phyloP scores from a whole-genome alignment of 108 stramenopile genomes.

The Ochromonas danica region DNA sequence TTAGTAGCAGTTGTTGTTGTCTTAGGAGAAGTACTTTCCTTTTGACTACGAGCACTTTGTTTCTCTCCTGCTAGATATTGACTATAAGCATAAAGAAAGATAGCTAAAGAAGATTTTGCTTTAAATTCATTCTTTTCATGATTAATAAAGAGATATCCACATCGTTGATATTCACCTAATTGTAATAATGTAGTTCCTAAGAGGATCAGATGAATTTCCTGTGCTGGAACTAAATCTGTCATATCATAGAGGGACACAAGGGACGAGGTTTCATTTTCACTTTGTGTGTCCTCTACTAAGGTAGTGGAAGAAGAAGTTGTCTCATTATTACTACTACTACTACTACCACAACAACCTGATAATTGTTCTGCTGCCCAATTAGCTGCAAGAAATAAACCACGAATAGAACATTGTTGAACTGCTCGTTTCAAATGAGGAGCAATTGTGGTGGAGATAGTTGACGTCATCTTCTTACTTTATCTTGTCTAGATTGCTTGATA shows the following conservation, averaged over 20 bases:
- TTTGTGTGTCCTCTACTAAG: background rate
- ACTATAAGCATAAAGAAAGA: conserved; percentile 77
- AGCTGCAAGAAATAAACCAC: conserved; percentile 28
- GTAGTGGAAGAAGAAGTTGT: too few relatives aligned
- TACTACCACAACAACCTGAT: too few relatives aligned
- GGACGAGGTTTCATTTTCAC: background rate
- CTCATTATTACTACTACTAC: too few relatives aligned
- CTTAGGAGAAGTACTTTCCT: conserved; percentile 56
- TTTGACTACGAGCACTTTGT: conserved; percentile 71
- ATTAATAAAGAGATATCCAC: background rate
- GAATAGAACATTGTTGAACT: conserved; percentile 11
- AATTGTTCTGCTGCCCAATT: conserved; percentile 38
- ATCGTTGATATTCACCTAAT: background rate
- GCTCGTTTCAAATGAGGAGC: conserved; percentile 8
- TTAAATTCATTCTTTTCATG: background rate
- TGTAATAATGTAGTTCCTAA: background rate
- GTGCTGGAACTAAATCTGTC: background rate
- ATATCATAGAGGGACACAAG: background rate
- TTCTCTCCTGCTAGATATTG: conserved; percentile 89
- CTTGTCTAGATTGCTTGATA: too few relatives aligned
- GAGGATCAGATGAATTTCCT: background rate
- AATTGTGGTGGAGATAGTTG: too few relatives aligned
- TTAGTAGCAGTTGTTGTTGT: background rate
- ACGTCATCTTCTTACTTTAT: too few relatives aligned
- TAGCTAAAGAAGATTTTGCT: background rate